Evolutionary conservation across 2,329 filamentous ascomycete genomes (phyloP).

Genomic region (Orbilia javanica): DNA sequence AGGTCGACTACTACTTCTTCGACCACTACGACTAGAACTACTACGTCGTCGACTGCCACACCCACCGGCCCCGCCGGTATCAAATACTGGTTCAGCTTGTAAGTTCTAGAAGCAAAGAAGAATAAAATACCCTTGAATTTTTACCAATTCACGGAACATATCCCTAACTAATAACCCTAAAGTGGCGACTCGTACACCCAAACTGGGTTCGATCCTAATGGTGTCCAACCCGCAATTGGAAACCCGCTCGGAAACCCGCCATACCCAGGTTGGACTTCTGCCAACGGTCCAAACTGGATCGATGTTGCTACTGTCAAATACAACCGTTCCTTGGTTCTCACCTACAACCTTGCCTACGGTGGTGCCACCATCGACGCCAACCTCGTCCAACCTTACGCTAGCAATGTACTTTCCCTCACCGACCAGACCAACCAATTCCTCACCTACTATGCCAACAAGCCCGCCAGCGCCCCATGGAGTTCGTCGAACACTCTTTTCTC

Average conservation of each 20-base stretch:
- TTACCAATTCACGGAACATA: not conserved
- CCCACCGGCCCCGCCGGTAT: constrained; percentile 27
- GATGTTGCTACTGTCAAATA: constrained; percentile 68
- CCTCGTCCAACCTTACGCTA: constrained; percentile 69
- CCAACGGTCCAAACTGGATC: constrained; percentile 70
- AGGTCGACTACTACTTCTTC: constrained; percentile 18
- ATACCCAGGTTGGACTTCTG: constrained; percentile 69
- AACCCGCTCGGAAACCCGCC: constrained; percentile 75
- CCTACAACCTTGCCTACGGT: constrained; percentile 71
- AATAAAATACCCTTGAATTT: not conserved
- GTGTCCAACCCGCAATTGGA: constrained; percentile 68
- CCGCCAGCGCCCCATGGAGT: constrained; percentile 65
- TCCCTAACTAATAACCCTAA: not conserved
- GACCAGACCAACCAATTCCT: constrained; percentile 69
- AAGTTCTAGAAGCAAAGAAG: constrained; percentile 15
- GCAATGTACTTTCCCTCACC: constrained; percentile 69
- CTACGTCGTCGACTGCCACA: constrained; percentile 34
- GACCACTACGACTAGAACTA: constrained; percentile 23
- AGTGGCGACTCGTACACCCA: constrained; percentile 74
- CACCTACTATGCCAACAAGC: constrained; percentile 66
- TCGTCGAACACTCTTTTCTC: constrained; percentile 66
- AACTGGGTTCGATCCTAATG: constrained; percentile 71
- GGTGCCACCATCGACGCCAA: constrained; percentile 70
- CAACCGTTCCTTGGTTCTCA: constrained; percentile 68
- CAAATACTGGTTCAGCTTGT: constrained; percentile 53